Evolutionary conservation across 805 yeast species (phyloP), one percentile per base, ranked within the genome.

Genomic region (Naumovozyma baii): DNA sequence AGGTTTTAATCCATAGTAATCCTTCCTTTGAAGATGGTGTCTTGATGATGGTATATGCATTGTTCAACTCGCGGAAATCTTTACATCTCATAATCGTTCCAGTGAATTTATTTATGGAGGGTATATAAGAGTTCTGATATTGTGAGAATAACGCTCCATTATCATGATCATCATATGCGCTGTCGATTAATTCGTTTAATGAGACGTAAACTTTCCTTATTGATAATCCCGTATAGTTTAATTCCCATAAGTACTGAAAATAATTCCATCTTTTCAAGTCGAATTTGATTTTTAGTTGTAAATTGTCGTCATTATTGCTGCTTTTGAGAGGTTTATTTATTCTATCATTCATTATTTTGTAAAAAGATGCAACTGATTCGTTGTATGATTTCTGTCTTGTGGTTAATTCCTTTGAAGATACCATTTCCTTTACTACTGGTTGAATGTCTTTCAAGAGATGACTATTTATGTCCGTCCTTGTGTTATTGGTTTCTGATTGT

Each of bases 1-100:
- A n/a, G 10, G 8, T 2, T 31, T 73, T 62, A 2, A 75, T 68
- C 50, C 72, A 76, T n/a, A 78, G 54, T 10, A 76, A 67, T 1
- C 82, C 83, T 5, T 65, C 48, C 33, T 49, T 52, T 22, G 26
- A 22, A 22, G 26, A n/a, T n/a, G 15, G 8, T 30, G 17, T 39
- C 8, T 17, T 5, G 10, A 9, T n/a, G 14, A 30, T 9, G 10
- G 14, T n/a, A 10, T 22, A 22, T 22, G 26, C 10, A 7, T 7
- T 10, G 10, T 22, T 22, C 10, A 22, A 22, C 10, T 22, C 26
- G 10, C 10, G 7, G 9, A 14, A 14, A 14, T 7, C 16, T 17
- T 17, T 31, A 10, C 19, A 31, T 15, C 16, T 31, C 8, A 13
- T 15, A 14, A 31, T 17, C 10, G 18, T 9, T 31, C 18, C 8